A percentile compares a stretch with the other conserved stretches of the same genome.
Conservation (phyloP, 352 stramenopile genomes). For the Chrysophaeum taylorii region DNA sequence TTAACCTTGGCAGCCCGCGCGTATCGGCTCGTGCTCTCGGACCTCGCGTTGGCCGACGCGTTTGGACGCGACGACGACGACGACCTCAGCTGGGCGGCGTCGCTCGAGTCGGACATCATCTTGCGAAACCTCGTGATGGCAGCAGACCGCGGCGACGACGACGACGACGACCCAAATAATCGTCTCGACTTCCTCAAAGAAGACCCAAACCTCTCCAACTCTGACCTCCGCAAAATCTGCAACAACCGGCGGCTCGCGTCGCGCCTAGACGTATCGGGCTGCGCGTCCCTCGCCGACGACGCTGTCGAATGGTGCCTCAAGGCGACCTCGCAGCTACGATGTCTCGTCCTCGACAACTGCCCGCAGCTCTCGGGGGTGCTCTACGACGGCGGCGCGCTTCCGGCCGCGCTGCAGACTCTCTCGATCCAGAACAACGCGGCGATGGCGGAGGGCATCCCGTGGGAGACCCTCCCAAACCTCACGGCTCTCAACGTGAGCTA, state of each 20-base stretch:
- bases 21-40: slow-evolving; percentile 18
- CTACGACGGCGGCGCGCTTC: slow-evolving; percentile 26
- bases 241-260: slow-evolving; percentile 43
- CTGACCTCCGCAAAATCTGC: too few species aligned
- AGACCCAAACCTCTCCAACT: slow-evolving; percentile 24
- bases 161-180: slow-evolving; percentile 22
- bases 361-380: slow-evolving; percentile 50
- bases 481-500: slow-evolving; percentile 22
- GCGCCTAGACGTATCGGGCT: slow-evolving; percentile 59
- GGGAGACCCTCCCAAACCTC: background rate
- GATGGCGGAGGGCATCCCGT: too few species aligned
- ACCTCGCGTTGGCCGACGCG: slow-evolving; percentile 26
- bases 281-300: slow-evolving; percentile 48
- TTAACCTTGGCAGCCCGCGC: background rate
- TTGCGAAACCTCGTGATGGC: slow-evolving; percentile 25
- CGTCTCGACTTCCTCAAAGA: slow-evolving; percentile 22
- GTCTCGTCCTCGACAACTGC: slow-evolving; percentile 44
- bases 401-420: background rate
- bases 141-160: slow-evolving; percentile 28
- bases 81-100: slow-evolving; percentile 30
- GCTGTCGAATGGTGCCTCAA: slow-evolving; percentile 43
- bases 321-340: slow-evolving; percentile 45
- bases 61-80: slow-evolving; percentile 28
- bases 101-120: slow-evolving; percentile 19
- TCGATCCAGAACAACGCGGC: slow-evolving; percentile 19